Evolutionary conservation across 2,329 filamentous ascomycete genomes (phyloP).

Genomic region (Calycina marina): DNA sequence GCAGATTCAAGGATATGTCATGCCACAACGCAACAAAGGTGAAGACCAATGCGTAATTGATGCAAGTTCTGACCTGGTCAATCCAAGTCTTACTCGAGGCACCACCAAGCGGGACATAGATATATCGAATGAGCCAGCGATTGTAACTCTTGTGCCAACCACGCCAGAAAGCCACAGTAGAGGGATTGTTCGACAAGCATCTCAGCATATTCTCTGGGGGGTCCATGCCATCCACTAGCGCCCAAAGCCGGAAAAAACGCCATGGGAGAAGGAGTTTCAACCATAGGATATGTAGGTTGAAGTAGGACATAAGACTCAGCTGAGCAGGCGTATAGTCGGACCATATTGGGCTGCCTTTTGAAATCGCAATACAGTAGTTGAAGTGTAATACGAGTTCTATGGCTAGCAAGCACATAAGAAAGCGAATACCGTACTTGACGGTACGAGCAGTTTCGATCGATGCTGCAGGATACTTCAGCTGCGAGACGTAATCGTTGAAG

Average conservation of each 20-base stretch:
- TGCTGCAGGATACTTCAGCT: constrained; percentile 57
- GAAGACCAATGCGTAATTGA: constrained; percentile 75
- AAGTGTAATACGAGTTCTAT: constrained; percentile 91
- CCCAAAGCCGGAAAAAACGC: constrained; percentile 98
- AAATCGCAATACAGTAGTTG: constrained; percentile 87
- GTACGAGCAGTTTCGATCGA: constrained; percentile 60
- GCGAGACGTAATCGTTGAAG: constrained; percentile 95
- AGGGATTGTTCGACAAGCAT: constrained; percentile 92
- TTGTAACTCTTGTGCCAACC: constrained; percentile 94
- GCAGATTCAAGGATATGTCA: constrained; percentile 77
- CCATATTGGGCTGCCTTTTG: constrained; percentile 69
- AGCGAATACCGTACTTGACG: constrained; percentile 68
- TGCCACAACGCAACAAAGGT: constrained; percentile 98
- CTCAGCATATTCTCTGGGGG: constrained; percentile 97
- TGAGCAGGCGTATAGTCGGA: constrained; percentile 71
- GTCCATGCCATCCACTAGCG: constrained; percentile 78
- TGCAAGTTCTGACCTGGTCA: constrained; percentile 40
- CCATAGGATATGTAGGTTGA: constrained; percentile 97
- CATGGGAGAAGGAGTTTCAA: constrained; percentile 91
- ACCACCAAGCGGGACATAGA: constrained; percentile 85
- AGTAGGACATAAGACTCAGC: constrained; percentile 79
- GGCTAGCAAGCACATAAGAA: constrained; percentile 61
- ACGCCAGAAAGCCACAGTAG: constrained; percentile 83
- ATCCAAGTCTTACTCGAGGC: constrained; percentile 32
- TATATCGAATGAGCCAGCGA: constrained; percentile 84